Conservation (phyloP, 1,139 yeast genomes). For the Kodamaea sp. region DNA sequence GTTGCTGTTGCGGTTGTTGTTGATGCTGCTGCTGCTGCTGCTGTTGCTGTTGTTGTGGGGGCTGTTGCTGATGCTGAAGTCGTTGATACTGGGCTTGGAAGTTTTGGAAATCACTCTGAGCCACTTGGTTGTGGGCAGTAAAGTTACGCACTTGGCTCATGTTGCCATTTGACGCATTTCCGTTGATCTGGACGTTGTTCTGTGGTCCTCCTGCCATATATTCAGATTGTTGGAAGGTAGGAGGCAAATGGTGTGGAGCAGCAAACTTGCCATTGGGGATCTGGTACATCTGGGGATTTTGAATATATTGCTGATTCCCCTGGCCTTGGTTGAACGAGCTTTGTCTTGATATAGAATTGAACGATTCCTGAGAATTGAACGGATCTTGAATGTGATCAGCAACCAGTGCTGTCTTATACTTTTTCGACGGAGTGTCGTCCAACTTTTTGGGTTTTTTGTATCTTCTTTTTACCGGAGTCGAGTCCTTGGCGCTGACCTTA, state of each 20-base stretch:
- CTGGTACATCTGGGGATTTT: slow-evolving; percentile 8
- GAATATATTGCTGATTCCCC: slow-evolving; percentile 17
- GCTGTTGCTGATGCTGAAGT: slow-evolving; percentile 20
- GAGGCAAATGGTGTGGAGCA: slow-evolving; percentile 21
- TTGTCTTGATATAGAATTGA: slow-evolving; percentile 17
- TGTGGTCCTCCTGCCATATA: slow-evolving; percentile 17
- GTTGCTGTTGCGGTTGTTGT: slow-evolving; percentile 18
- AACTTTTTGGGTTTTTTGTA: slow-evolving; percentile 40
- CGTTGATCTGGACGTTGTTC: slow-evolving; percentile 4
- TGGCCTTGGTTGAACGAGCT: slow-evolving; percentile 15
- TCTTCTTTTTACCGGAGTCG: slow-evolving; percentile 47
- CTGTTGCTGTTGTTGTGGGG: slow-evolving; percentile 18
- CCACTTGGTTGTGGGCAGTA: slow-evolving; percentile 19
- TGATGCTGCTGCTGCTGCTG: slow-evolving; percentile 18
- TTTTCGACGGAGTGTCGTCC: slow-evolving; percentile 42
- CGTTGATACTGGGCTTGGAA: slow-evolving; percentile 31
- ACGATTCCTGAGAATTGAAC: slow-evolving; percentile 20
- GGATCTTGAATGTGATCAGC: slow-evolving; percentile 12
- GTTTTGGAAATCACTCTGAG: slow-evolving; percentile 29
- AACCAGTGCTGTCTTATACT: slow-evolving; percentile 21
- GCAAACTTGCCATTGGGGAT: slow-evolving; percentile 10
- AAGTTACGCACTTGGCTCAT: slow-evolving; percentile 13
- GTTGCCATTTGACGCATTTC: slow-evolving; percentile 4
- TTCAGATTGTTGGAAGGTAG: slow-evolving; percentile 30
- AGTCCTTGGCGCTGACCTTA: slow-evolving; percentile 44